Evolutionary conservation across 2,329 filamentous ascomycete species (phyloP), one percentile per base, ranked within the genome.

Genomic region (Paramyrothecium sp.): DNA sequence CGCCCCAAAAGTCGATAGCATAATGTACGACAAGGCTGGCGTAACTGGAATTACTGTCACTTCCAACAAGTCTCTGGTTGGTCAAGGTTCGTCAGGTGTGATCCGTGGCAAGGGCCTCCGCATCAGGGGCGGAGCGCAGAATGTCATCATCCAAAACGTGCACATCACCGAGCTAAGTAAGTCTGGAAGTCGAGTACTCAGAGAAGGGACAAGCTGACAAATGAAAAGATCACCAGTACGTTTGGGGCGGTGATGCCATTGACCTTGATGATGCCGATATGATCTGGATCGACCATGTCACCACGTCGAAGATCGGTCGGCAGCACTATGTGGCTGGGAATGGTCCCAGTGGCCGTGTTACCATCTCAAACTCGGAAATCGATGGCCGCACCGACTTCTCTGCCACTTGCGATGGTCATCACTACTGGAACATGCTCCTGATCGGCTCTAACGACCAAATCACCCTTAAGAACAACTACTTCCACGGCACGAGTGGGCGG

Each of bases 401-500:
- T 12, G 49, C 49, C 23, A 51, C 49, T 30, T 51, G 49, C 23
- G 19, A 51, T 19, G 49, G 49, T 7, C 30, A 51, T 19, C 49
- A 51, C n/a, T 51, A 51, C 49, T 51, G 49, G 49, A 51, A 23
- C 49, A 51, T 51, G 21, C n/a, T 30, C 12, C 23, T 51, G 21
- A 30, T 30, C 22, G 49, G 49, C n/a, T 20, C 22, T 20, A 30
- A 23, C 23, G 49, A 51, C 22, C 49, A 51, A 22, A 30, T 51
- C 46, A 57, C 51, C 13, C 53, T 57, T 44, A 57, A 54, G 51
- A 54, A 50, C 33, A 54, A 50, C 41, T 54, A 51, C 55, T 33
- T 44, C 55, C 49, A 85, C 76, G 76, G 83, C 70, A 80, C 79
- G 52, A 79, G 76, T 13, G 84, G 84, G 56, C 82, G 84, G 54